phyloP scores from a whole-genome alignment of 495 filamentous ascomycete species.

The Penicillium maclennaniae region DNA sequence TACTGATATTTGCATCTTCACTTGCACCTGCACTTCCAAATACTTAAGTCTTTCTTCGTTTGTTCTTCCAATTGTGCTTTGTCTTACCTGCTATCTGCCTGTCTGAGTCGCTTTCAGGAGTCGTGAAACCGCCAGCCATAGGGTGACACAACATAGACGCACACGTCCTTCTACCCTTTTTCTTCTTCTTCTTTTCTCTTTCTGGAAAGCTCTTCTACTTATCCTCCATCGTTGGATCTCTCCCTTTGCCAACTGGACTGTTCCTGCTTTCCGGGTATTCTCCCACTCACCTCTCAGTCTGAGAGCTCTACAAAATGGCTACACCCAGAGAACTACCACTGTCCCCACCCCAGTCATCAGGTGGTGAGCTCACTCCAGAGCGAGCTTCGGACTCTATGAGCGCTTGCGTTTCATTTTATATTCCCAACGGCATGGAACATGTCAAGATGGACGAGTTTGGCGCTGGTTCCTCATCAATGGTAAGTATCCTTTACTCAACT shows the following conservation, averaged over 20 bases:
- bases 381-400: neutral
- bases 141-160: slow-evolving; percentile 13
- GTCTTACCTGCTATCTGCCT: slow-evolving; percentile 12
- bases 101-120: slow-evolving; percentile 14
- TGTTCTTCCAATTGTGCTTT: slow-evolving; percentile 9
- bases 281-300: slow-evolving; percentile 1
- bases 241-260: slow-evolving; percentile 9
- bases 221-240: slow-evolving; percentile 2
- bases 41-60: neutral
- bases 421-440: neutral
- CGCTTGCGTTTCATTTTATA: neutral
- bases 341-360: slow-evolving; percentile 14
- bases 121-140: slow-evolving; percentile 6
- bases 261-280: neutral
- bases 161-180: slow-evolving; percentile 12
- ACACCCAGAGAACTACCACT: slow-evolving; percentile 3
- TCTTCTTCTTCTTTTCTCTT: slow-evolving; percentile 23
- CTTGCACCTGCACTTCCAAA: no score
- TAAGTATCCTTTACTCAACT: neutral
- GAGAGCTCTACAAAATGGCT: neutral
- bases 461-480: neutral
- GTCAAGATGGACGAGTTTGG: neutral
- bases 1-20: neutral
- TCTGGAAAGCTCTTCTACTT: slow-evolving; percentile 17
- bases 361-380: slow-evolving; percentile 1